These are phyloP conservation scores for Plasmodium berghei DNA, from an alignment of 169 alveolate genomes.

Conservation along the genomic window DNA sequence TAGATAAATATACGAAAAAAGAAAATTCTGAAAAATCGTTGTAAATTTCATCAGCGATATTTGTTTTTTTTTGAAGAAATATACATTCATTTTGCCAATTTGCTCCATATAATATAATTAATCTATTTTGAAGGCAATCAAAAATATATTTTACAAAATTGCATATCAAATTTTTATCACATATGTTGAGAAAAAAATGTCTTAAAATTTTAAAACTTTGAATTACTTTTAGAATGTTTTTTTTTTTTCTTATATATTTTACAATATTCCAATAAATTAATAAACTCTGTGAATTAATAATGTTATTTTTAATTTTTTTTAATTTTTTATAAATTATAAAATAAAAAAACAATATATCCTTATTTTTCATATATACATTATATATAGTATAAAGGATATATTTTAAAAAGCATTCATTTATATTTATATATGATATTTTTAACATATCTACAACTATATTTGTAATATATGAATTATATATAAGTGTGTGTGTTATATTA, in stretches of 20 bases:
- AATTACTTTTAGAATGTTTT: neutral
- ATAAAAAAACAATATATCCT: slow-evolving; percentile 43
- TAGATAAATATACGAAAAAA: slow-evolving; percentile 33
- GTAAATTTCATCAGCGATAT: neutral
- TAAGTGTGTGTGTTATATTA: slow-evolving; percentile 45
- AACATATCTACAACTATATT: slow-evolving; percentile 10
- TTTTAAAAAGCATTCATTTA: slow-evolving; percentile 21
- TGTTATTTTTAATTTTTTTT: slow-evolving; percentile 39
- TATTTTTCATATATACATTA: slow-evolving; percentile 18
- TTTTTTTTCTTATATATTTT: slow-evolving; percentile 8
- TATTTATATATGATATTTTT: slow-evolving; percentile 15
- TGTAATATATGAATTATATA: slow-evolving; percentile 27
- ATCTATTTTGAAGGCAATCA: slow-evolving; percentile 6
- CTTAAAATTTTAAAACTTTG: slow-evolving; percentile 37
- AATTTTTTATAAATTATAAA: slow-evolving; percentile 42
- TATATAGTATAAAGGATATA: slow-evolving; percentile 22
- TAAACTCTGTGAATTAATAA: slow-evolving; percentile 7
- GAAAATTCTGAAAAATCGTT: slow-evolving; percentile 27
- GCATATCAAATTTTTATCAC: slow-evolving; percentile 21
- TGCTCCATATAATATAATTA: slow-evolving; percentile 6
- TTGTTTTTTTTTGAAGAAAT: slow-evolving; percentile 28
- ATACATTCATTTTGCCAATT: slow-evolving; percentile 23
- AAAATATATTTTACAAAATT: slow-evolving; percentile 21
- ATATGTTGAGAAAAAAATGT: slow-evolving; percentile 34
- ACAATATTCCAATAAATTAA: slow-evolving; percentile 16